Evolutionary conservation across 2,329 filamentous ascomycete genomes (phyloP).

Genomic region (Fusarium avenaceum): DNA sequence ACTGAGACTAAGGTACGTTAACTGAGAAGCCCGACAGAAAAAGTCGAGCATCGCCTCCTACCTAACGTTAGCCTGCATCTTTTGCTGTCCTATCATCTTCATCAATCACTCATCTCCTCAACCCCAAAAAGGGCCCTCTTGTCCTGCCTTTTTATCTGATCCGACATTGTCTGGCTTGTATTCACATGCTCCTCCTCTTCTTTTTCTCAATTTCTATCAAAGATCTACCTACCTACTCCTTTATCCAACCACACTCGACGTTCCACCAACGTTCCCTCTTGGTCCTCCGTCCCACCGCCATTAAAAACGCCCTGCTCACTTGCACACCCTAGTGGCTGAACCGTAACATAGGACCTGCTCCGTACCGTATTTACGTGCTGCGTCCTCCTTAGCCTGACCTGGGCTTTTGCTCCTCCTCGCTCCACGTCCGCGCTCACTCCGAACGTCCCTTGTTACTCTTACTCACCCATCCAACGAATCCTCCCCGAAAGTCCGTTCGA

Average conservation of each 20-base stretch:
- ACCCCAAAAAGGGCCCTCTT: slow-evolving; percentile 19
- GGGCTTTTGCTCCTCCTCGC: slow-evolving; percentile 35
- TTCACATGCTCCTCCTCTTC: slow-evolving; percentile 36
- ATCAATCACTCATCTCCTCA: not conserved
- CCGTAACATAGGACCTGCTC: slow-evolving; percentile 17
- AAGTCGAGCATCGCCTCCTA: slow-evolving; percentile 26
- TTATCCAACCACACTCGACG: slow-evolving; percentile 40
- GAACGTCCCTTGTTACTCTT: slow-evolving; percentile 41
- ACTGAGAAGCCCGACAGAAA: slow-evolving; percentile 21
- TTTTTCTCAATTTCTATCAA: not conserved
- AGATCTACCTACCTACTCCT: not conserved
- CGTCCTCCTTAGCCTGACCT: slow-evolving; percentile 10
- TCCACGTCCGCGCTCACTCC: slow-evolving; percentile 40
- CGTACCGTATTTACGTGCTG: slow-evolving; percentile 41
- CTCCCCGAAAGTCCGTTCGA: slow-evolving; percentile 35
- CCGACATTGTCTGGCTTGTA: slow-evolving; percentile 45
- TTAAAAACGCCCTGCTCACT: slow-evolving; percentile 36
- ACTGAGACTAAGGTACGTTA: slow-evolving; percentile 21
- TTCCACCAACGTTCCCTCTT: slow-evolving; percentile 16
- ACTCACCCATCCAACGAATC: slow-evolving; percentile 41
- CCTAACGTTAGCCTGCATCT: slow-evolving; percentile 4
- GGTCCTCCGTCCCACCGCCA: slow-evolving; percentile 48
- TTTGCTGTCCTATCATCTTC: slow-evolving; percentile 26
- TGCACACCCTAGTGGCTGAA: slow-evolving; percentile 30
- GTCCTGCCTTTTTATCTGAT: slow-evolving; percentile 17